Evolutionary conservation across 371 early-diverging fungal species (phyloP).

Genomic region (Blyttiomyces sp.): DNA sequence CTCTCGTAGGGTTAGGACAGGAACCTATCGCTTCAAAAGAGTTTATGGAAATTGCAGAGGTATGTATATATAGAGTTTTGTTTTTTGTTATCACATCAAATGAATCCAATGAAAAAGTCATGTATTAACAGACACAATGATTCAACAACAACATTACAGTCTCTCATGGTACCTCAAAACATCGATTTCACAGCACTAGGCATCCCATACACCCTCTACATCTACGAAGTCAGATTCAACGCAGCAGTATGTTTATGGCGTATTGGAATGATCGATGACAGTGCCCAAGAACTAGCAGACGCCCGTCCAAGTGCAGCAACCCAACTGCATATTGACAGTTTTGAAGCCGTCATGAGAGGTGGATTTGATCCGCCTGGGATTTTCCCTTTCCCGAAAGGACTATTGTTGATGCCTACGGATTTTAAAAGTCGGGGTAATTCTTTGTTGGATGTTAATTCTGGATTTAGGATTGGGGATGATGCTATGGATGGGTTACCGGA

Average conservation of each 20-base stretch:
- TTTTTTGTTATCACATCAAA: neutral
- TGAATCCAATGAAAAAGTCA: neutral
- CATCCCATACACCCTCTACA: neutral
- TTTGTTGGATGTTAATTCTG: neutral
- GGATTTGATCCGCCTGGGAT: conserved; percentile 16
- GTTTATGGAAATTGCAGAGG: neutral
- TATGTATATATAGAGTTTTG: too few species aligned
- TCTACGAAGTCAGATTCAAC: conserved; percentile 13
- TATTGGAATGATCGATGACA: conserved; percentile 6
- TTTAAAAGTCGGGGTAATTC: too few species aligned
- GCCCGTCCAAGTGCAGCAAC: conserved; percentile 3
- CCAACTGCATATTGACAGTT: neutral
- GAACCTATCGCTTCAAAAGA: conserved; percentile 1
- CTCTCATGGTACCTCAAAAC: too few species aligned
- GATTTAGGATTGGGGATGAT: neutral
- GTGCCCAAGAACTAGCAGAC: conserved; percentile 15
- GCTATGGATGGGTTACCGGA: neutral
- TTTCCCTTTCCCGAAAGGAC: too few species aligned
- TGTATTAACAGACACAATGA: neutral
- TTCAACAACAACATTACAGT: too few species aligned
- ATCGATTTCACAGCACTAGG: neutral
- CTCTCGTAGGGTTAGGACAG: neutral
- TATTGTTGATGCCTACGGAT: too few species aligned
- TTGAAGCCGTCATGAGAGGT: conserved; percentile 5
- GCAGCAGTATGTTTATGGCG: conserved; percentile 11